Evolutionary conservation across 257 asterid genomes (phyloP).

Genomic region (Scutellaria minor): DNA sequence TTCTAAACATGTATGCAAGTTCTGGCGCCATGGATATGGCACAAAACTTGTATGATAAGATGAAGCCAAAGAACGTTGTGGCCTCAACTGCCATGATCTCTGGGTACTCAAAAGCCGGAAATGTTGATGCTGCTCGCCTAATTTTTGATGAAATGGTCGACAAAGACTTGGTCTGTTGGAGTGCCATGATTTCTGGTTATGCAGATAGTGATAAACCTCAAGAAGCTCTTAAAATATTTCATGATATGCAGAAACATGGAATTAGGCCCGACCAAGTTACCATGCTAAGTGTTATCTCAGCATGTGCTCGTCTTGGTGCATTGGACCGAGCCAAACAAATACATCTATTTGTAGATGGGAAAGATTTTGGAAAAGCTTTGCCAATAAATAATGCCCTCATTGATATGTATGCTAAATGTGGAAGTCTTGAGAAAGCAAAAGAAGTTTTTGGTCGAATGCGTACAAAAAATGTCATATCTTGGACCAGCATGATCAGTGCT

Average conservation of each 20-base stretch:
- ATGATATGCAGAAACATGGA: conserved; percentile 58
- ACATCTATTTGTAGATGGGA: conserved; percentile 48
- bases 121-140: conserved; percentile 59
- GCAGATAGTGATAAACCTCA: conserved; percentile 71
- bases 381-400: conserved; percentile 72
- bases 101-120: conserved; percentile 65
- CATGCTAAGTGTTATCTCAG: conserved; percentile 73
- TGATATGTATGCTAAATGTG: conserved; percentile 84
- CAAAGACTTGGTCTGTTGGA: conserved; percentile 81
- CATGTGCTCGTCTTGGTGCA: conserved; percentile 73
- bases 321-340: conserved; percentile 59
- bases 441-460: conserved; percentile 51
- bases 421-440: conserved; percentile 61
- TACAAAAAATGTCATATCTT: conserved; percentile 67
- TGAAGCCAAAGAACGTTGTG: conserved; percentile 55
- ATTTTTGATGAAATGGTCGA: conserved; percentile 57
- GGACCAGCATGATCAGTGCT: conserved; percentile 76
- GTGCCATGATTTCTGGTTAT: conserved; percentile 83
- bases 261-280: conserved; percentile 76
- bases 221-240: conserved; percentile 65
- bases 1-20: conserved; percentile 66
- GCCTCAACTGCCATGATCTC: conserved; percentile 72
- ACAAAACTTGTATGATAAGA: conserved; percentile 55
- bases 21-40: conserved; percentile 74
- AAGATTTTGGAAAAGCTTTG: conserved; percentile 60